Evolutionary conservation across 1,284 basidiomycete genomes (phyloP).

Genomic region (Fomitopsis betulina): DNA sequence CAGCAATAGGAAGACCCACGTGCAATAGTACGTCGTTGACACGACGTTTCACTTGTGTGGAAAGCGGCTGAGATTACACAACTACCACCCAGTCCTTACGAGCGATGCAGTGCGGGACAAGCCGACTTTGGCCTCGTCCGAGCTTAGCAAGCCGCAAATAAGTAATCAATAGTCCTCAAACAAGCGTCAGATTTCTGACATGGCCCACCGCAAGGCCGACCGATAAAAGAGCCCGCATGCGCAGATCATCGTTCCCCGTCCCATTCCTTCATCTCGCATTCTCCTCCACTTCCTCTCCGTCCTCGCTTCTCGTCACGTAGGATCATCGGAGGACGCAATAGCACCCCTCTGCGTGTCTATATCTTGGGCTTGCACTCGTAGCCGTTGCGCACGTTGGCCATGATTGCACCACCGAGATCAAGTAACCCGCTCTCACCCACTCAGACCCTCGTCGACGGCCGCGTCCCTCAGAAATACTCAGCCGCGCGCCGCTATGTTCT

Average conservation of each 20-base stretch:
- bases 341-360: not conserved
- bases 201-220: not conserved
- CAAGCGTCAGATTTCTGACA: not conserved
- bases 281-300: not conserved
- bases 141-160: not conserved
- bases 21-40: too few relatives aligned
- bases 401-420: constrained; percentile 14
- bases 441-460: constrained; percentile 25
- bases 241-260: not conserved
- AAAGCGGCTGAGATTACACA: too few relatives aligned
- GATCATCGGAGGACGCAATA: not conserved
- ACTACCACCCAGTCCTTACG: not conserved
- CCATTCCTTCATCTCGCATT: not conserved
- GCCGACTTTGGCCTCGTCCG: not conserved
- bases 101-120: not conserved
- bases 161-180: not conserved
- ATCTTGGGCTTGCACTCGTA: not conserved
- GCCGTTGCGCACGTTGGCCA: constrained; percentile 1
- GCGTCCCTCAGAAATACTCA: constrained; percentile 23
- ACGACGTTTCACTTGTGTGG: too few relatives aligned
- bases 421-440: constrained; percentile 16
- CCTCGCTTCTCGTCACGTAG: not conserved
- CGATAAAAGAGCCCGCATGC: not conserved
- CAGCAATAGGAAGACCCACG: too few relatives aligned
- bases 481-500: constrained; percentile 26